Conservation (phyloP, 1,284 basidiomycete species). For the Trametes sp. region DNA sequence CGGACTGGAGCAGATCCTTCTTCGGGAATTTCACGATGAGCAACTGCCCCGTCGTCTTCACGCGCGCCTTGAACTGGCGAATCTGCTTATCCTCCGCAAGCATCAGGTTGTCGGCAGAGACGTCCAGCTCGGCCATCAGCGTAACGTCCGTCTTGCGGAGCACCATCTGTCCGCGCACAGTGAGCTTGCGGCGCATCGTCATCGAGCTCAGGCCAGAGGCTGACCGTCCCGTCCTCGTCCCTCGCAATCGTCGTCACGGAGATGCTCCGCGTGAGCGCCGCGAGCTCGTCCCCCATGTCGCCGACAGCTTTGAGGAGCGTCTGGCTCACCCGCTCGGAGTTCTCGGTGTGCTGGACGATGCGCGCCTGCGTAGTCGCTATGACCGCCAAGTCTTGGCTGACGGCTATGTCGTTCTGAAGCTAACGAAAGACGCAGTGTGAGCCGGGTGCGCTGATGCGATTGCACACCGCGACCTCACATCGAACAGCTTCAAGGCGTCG, state of each 20-base stretch:
- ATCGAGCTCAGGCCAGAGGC: neutral
- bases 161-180: neutral
- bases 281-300: no score
- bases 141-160: constrained; percentile 1
- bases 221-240: constrained; percentile 9
- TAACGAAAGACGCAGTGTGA: neutral
- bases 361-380: neutral
- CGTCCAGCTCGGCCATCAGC: neutral
- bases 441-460: no score
- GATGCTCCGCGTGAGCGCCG: constrained; percentile 1
- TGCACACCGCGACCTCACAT: no score
- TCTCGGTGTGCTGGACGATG: neutral
- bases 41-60: neutral
- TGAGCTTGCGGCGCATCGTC: neutral
- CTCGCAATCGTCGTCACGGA: neutral
- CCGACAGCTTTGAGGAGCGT: neutral
- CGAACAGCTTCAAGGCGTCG: constrained; percentile 5
- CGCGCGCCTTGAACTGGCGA: neutral
- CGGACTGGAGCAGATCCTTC: neutral
- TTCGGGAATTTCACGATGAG: constrained; percentile 6
- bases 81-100: neutral
- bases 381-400: neutral
- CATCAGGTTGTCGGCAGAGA: neutral
- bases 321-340: neutral
- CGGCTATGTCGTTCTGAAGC: constrained; percentile 5